Base-by-base conservation (phyloP, 768 basidiomycete species). In the Scleroderma bovista region DNA sequence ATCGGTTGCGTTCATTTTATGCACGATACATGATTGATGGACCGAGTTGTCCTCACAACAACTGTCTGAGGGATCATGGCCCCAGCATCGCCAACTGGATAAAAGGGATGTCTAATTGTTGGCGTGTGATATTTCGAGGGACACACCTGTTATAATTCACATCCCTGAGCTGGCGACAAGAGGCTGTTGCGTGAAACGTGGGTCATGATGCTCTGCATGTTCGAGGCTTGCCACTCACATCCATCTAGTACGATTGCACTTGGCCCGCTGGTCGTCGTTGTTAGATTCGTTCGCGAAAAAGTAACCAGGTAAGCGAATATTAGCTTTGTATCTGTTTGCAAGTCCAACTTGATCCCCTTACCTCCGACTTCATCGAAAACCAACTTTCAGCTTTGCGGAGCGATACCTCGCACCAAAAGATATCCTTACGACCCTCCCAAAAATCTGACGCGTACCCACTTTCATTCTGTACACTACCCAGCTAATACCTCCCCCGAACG, bases 281-380 rank as follows among this genome's bases (percentile, higher is more conserved):
- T 31, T 34, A 45, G 6, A 12, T 15, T 29, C 22, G 19, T 41
- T 44, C 19, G 36, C 20, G 36, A 44, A 20, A 45, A 45, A 20
- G 60, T 58, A 55, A 65, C 58, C 58, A 45, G 32, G 60, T 58
- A 55, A 65, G 60, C 58, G 59, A 54, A 13, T 16, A 51, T 45
- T 60, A 68, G 67, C 69, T 10, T 68, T 66, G 66, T 29, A 60
- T 56, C 39, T 66, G 58, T 66, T 66, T 66, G 48, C 52, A 40
- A 43, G n/a, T 49, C 37, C 44, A 66, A 68, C 60, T 53, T 60
- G 46, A 26, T 44, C 53, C 40, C 57, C 32, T 20, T 38, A 46
- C 51, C n/a, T n/a, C 51, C 61, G 58, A 55, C 55, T 53, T 29
- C 48, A 1, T 15, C 19, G 19, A 15, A 42, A 20, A 48, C 54